Conservation (phyloP, 352 stramenopile species). For the Pelagophyceae sp. region DNA sequence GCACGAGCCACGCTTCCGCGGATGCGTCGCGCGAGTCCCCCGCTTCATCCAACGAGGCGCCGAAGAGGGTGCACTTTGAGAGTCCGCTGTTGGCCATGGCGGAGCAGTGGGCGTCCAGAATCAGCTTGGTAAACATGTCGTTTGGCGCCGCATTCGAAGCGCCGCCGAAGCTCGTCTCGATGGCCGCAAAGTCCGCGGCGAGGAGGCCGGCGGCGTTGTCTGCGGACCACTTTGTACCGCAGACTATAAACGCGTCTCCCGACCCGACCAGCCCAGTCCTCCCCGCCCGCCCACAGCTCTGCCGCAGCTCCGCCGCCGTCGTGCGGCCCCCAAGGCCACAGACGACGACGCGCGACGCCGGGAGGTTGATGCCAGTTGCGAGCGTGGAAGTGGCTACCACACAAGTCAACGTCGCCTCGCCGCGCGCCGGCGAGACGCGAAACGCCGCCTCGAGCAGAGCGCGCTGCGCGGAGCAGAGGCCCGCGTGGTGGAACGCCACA, state of each 20-base stretch:
- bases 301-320: background rate
- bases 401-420: background rate
- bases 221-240: no score
- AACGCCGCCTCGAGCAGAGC: conserved; percentile 50
- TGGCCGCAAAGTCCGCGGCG: background rate
- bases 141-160: background rate
- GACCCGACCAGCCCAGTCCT: background rate
- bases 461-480: conserved; percentile 41
- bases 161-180: background rate
- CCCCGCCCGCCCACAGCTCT: background rate
- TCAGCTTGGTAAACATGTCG: background rate
- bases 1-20: background rate
- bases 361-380: background rate
- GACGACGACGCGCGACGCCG: conserved; percentile 1
- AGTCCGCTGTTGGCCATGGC: background rate
- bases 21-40: background rate
- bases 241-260: background rate
- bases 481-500: conserved; percentile 55
- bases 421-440: background rate
- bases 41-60: no score
- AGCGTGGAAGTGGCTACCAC: background rate
- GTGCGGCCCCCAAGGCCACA: background rate
- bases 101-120: background rate
- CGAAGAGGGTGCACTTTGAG: background rate
- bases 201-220: background rate